These are phyloP conservation scores for Alternaria ethzedia DNA, from an alignment of 2,329 filamentous ascomycete species.

Conservation along the genomic window DNA sequence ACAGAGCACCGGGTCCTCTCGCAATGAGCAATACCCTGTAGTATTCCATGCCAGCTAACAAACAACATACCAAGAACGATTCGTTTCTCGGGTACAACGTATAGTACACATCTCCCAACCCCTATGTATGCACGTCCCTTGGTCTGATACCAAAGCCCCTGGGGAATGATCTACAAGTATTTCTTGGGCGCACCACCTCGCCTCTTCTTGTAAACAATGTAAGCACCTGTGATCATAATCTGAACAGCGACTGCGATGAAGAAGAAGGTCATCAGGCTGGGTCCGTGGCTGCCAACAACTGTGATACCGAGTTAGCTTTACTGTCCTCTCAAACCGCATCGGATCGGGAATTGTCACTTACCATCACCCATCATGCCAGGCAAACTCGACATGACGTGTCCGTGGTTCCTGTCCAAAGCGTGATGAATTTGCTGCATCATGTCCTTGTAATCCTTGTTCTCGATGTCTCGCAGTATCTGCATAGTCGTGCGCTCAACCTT, in stretches of 20 bases:
- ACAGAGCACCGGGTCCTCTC: not conserved
- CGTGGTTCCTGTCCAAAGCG: constrained; percentile 60
- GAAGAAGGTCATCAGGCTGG: constrained; percentile 68
- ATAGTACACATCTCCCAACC: not conserved
- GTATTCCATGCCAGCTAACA: not conserved
- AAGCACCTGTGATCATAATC: constrained; percentile 70
- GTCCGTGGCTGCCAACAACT: constrained; percentile 61
- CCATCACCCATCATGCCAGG: constrained; percentile 58
- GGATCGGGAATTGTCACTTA: constrained; percentile 42
- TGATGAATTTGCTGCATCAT: constrained; percentile 62
- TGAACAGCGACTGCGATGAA: constrained; percentile 78
- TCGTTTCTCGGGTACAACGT: not conserved
- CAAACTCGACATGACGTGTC: constrained; percentile 58
- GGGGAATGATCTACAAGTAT: constrained; percentile 65
- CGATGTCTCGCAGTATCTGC: constrained; percentile 60
- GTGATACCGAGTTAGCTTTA: constrained; percentile 19
- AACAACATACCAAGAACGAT: not conserved
- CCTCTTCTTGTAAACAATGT: constrained; percentile 80
- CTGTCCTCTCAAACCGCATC: not conserved
- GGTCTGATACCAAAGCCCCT: not conserved
- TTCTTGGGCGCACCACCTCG: constrained; percentile 84
- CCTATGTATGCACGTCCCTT: not conserved
- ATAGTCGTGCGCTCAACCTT: constrained; percentile 60
- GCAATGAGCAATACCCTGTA: not conserved
- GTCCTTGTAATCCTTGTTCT: constrained; percentile 63